Evolutionary conservation across 2,329 filamentous ascomycete genomes (phyloP).

Genomic region (Penicillium sp.): DNA sequence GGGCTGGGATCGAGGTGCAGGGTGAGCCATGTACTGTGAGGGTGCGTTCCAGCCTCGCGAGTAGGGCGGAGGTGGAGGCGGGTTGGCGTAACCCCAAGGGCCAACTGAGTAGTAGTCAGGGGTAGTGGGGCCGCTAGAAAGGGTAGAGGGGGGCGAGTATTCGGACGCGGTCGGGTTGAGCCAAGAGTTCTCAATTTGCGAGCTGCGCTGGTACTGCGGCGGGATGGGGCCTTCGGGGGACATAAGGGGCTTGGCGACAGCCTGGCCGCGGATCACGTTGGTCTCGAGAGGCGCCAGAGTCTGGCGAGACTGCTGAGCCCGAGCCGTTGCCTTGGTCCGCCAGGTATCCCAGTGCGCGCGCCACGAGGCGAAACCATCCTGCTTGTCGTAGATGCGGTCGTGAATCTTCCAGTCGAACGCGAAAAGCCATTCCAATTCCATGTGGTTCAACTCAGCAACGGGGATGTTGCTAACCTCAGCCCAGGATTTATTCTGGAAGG

Average conservation of each 20-base stretch:
- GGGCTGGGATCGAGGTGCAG: constrained; percentile 44
- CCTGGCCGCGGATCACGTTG: constrained; percentile 55
- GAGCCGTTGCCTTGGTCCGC: constrained; percentile 52
- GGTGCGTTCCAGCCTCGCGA: constrained; percentile 43
- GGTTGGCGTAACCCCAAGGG: constrained; percentile 46
- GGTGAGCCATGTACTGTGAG: constrained; percentile 37
- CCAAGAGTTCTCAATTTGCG: constrained; percentile 52
- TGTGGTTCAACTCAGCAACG: constrained; percentile 76
- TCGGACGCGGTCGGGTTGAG: constrained; percentile 51
- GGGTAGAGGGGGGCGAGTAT: constrained; percentile 52
- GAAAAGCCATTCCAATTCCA: constrained; percentile 85
- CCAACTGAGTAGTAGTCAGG: constrained; percentile 49
- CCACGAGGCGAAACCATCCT: constrained; percentile 67
- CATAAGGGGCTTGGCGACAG: constrained; percentile 50
- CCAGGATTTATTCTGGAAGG: constrained; percentile 96
- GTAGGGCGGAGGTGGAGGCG: constrained; percentile 43
- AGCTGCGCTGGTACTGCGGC: constrained; percentile 51
- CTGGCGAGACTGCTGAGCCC: constrained; percentile 47
- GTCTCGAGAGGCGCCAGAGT: constrained; percentile 65
- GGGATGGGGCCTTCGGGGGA: constrained; percentile 51
- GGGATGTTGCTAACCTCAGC: constrained; percentile 90
- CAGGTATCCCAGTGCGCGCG: constrained; percentile 66
- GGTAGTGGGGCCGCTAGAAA: constrained; percentile 49
- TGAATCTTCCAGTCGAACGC: constrained; percentile 83
- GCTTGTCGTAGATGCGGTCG: constrained; percentile 74